Evolutionary conservation across 305 asterid genomes (phyloP).

Genomic region (Fraxinus latifolia): DNA sequence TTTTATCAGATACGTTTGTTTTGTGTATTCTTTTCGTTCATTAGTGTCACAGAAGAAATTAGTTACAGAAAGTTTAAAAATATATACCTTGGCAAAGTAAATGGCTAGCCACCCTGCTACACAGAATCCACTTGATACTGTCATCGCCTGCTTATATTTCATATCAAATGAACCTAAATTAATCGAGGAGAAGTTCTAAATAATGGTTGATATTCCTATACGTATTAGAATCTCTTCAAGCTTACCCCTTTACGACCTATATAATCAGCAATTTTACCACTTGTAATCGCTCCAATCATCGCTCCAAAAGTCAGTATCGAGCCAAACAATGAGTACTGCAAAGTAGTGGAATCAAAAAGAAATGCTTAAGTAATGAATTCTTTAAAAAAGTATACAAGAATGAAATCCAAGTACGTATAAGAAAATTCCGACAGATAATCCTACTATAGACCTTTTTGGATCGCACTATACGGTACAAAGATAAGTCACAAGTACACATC

Average conservation of each 20-base stretch:
- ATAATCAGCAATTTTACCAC: constrained; percentile 78
- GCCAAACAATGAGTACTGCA: constrained; percentile 91
- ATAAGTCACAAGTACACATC: not conserved
- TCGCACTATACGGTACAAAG: not conserved
- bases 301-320: constrained; percentile 93
- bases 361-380: not conserved
- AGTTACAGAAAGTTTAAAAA: not conserved
- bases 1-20: constrained; percentile 16
- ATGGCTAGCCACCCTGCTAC: constrained; percentile 83
- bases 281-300: constrained; percentile 92
- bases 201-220: not conserved
- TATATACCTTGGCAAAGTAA: constrained; percentile 68
- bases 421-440: not conserved
- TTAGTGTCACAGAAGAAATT: not conserved
- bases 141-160: constrained; percentile 67
- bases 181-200: not conserved
- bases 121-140: constrained; percentile 68
- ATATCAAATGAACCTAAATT: constrained; percentile 11
- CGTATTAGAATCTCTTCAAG: not conserved
- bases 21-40: not conserved
- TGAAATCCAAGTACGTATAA: not conserved
- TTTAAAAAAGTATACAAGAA: not conserved
- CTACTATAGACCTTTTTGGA: not conserved
- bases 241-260: constrained; percentile 91
- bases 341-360: not conserved